Evolutionary conservation across 371 early-diverging fungal genomes (phyloP), one percentile per base, ranked within the genome.

Genomic region (Apophysomyces sp.): DNA sequence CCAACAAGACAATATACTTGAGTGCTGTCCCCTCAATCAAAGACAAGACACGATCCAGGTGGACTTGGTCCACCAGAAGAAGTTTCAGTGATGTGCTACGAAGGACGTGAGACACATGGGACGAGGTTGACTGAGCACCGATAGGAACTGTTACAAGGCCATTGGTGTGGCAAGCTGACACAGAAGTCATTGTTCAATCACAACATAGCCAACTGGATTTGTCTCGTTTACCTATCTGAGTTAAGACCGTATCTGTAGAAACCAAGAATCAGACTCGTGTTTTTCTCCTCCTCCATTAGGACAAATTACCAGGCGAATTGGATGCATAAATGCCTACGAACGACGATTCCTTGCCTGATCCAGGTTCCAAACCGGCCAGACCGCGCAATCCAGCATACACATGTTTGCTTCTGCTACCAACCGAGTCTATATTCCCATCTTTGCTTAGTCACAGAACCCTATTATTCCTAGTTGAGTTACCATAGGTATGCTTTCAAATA

Each of bases 261-360:
- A 64, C 67, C 58, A 69, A 41, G 16, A 32, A 55, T 29, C 60
- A 62, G 12, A 56, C 32, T 41, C 24, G 4, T 62, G 27, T 54
- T 27, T 15, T 21, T 18, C n/a, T 8, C n/a, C 15, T 28, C 12
- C 5, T 4, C 4, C 1, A 15, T 27, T 36, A 40, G 5, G 11
- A 16, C 9, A 13, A 52, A 64, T 58, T 86, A 83, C 86, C 73
- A 57, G 74, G 60, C 6, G 81, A 83, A 57, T 78, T 72, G 11
- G 63, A 58, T 13, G 81, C 72, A 56, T 78, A 75, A 57, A 86
- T 74, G 40, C 84, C 86, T 6, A 86, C 81, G 60, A 83, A 77
- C 0, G 80, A 75, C 13, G 68, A 56, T 11, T 71, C 76, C 11
- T 71, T 64, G 39, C 73, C 76, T n/a, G 78, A 69, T 59, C 74